phyloP scores from a whole-genome alignment of 345 rosid species.

The Eucalyptus marginata region DNA sequence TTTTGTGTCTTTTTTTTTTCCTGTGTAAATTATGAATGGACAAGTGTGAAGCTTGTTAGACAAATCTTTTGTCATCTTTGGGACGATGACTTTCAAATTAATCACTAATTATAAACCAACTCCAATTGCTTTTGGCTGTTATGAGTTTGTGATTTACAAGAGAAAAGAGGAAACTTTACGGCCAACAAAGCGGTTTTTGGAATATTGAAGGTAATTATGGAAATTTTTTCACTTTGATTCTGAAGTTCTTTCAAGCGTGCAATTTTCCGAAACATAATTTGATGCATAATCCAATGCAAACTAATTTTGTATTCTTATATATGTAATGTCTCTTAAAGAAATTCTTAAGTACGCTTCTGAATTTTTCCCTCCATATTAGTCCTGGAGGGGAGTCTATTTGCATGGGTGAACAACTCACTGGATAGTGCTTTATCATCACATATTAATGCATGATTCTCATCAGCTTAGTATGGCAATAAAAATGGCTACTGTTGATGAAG shows the following conservation, averaged over 20 bases:
- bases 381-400: neutral
- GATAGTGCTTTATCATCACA: neutral
- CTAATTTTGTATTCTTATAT: neutral
- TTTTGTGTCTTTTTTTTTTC: neutral
- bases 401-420: neutral
- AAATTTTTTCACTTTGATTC: neutral
- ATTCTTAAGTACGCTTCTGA: neutral
- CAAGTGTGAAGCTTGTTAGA: neutral
- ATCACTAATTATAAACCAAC: neutral
- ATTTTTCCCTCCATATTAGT: neutral
- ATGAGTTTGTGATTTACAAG: neutral
- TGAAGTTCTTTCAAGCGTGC: neutral
- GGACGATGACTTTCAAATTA: neutral
- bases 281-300: neutral
- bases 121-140: neutral
- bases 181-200: neutral
- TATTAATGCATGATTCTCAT: neutral
- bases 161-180: neutral
- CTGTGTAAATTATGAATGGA: neutral
- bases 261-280: neutral
- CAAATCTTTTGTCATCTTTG: neutral
- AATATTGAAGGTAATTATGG: neutral
- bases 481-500: slow-evolving; percentile 85
- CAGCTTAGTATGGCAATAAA: slow-evolving; percentile 90
- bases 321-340: neutral